Evolutionary conservation across 768 basidiomycete species (phyloP), one percentile per base, ranked within the genome.

Genomic region (Phaeolepiota aurea): DNA sequence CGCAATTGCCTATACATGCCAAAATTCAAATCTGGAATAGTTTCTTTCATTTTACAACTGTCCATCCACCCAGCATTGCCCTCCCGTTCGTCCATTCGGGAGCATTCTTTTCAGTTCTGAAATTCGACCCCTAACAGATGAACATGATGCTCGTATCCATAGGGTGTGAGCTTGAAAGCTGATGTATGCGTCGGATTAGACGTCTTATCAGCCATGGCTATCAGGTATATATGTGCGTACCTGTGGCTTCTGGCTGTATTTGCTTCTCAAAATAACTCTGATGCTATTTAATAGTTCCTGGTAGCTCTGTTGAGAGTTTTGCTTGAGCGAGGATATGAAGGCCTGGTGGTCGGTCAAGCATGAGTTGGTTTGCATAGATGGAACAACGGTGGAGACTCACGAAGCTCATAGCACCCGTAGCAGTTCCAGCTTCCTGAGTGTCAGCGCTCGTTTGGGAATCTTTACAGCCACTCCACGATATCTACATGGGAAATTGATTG

Each of bases 401-500:
- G 54, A 68, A 79, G 58, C 79, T 85, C 86, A 88, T 88, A 4
- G 86, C 86, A 35, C 86, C 86, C 3, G 79, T 80, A 5, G 76
- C 82, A 20, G 69, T 58, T 3, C 82, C 83, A 9, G 69, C 64
- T 54, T 87, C 80, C 31, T 67, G 62, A 3, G 83, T 75, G 52
- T 88, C 86, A 13, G 85, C 85, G 49, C 84, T 87, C n/a, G 83
- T 87, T 56, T 87, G 83, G 12, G 76, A 69, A 54, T 87, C 86
- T 47, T 82, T 83, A 57, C 85, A 86, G 19, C 83, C 86, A 53
- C 82, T 83, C 74, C 79, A 87, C n/a, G 80, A 82, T n/a, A 87
- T 82, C 85, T 87, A 30, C 21, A 31, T 16, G 15, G 5, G 37
- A 13, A n/a, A n/a, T n/a, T n/a, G n/a, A 9, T 22, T 15, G 7